Evolutionary conservation across 108 stramenopile genomes (phyloP), one percentile per base, ranked within the genome.

Genomic region (Halocafeteria seosinensis): DNA sequence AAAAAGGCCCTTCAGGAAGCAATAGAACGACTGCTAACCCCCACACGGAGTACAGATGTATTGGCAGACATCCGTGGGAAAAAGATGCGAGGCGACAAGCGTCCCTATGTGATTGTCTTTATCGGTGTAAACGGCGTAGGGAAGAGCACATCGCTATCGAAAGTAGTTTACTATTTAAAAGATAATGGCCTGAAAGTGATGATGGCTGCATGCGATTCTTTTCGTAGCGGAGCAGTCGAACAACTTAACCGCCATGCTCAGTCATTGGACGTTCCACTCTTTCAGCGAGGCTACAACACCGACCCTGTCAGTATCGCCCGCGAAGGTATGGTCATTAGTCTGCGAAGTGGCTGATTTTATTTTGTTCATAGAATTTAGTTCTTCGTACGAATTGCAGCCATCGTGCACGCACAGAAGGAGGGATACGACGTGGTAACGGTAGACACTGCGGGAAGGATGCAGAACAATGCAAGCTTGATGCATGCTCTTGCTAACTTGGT

Each of bases 361-460:
- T n/a, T n/a, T n/a, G n/a, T n/a, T n/a, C n/a, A n/a, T n/a, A n/a
- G n/a, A n/a, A n/a, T n/a, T n/a, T n/a, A n/a, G n/a, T n/a, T 86
- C 92, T 35, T 37, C 62, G 37, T 77, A 25, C 50, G 13, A n/a
- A 77, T 71, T 63, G 87, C 83, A 9, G 89, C 89, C 47, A 83
- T 93, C 64, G 75, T 74, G 37, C 87, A 97, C 55, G 92, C 89
- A 6, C 61, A 63, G 12, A 70, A 87, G 50, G 67, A 76, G 50
- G 78, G 82, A 12, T 74, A 89, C 70, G 92, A 94, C 71, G 89
- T 88, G 0, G 90, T 97, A 6, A 63, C 93, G 62, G 80, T 97
- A 0, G 95, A 97, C 80, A 97, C 95, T 1, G 91, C 95, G 21
- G 95, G 92, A 30, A 72, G 95, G 21, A 90, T 90, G 87, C 92